Percentiles rank a stretch among this genome's conserved stretches.
Evolutionary conservation across 768 basidiomycete genomes (phyloP).

Genomic region (Thelephora ganbajun): DNA sequence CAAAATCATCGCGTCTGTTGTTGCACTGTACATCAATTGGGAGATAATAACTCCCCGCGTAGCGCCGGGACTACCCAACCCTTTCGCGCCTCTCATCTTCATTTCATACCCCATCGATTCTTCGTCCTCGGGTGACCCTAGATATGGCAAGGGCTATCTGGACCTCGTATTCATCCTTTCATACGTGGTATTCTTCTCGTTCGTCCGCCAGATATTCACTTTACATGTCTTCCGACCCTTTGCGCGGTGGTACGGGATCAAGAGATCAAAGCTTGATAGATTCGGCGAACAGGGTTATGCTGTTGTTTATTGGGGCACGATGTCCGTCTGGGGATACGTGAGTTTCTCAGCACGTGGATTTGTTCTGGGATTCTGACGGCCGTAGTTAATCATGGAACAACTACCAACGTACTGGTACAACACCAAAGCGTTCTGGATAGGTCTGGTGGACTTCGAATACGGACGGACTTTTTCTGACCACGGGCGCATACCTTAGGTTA

Average conservation of each 20-base stretch:
- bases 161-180: constrained; percentile 75
- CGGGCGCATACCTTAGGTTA: constrained; percentile 37
- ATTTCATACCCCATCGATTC: constrained; percentile 49
- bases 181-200: constrained; percentile 80
- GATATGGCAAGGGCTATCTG: constrained; percentile 57
- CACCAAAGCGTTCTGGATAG: constrained; percentile 76
- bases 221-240: constrained; percentile 51
- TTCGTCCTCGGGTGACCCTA: constrained; percentile 37
- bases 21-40: constrained; percentile 56
- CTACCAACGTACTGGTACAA: constrained; percentile 80
- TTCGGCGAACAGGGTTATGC: constrained; percentile 93
- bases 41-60: constrained; percentile 35
- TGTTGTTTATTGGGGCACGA: constrained; percentile 58
- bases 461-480: neutral
- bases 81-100: constrained; percentile 58
- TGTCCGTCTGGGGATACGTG: constrained; percentile 68
- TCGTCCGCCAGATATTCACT: constrained; percentile 65
- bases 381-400: constrained; percentile 67
- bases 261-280: constrained; percentile 52
- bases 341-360: constrained; percentile 18
- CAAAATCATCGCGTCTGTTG: constrained; percentile 46
- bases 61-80: constrained; percentile 42
- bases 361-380: neutral
- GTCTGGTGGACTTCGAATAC: constrained; percentile 21
- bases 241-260: constrained; percentile 60